Percentiles rank a stretch among this genome's conserved stretches.
Conservation (phyloP, 768 basidiomycete species). For the Trametes punicea region DNA sequence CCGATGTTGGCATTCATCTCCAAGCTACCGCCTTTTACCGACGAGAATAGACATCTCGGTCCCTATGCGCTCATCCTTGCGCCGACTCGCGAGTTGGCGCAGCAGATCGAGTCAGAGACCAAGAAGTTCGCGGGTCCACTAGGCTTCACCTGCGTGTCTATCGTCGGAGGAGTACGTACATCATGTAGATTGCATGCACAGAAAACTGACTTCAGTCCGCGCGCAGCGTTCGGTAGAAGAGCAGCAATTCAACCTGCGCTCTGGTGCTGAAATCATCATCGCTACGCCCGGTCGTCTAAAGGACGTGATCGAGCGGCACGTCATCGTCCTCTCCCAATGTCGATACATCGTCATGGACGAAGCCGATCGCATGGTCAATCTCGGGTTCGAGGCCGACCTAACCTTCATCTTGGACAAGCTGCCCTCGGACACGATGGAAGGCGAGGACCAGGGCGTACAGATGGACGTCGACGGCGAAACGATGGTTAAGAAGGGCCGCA, state of each 20-base stretch:
- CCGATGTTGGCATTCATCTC: constrained; percentile 97
- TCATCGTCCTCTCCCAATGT: constrained; percentile 94
- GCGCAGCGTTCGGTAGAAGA: constrained; percentile 86
- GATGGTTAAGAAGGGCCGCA: constrained; percentile 69
- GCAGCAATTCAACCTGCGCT: constrained; percentile 96
- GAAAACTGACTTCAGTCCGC: constrained; percentile 11
- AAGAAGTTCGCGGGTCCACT: constrained; percentile 88
- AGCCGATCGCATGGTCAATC: constrained; percentile 97
- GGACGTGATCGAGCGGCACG: constrained; percentile 94
- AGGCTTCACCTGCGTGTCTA: constrained; percentile 93
- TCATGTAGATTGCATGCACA: constrained; percentile 5
- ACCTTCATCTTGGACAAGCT: constrained; percentile 93
- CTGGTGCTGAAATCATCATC: constrained; percentile 98
- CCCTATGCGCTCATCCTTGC: constrained; percentile 92
- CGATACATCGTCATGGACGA: constrained; percentile 99
- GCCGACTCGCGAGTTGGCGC: constrained; percentile 97
- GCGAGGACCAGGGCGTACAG: constrained; percentile 70
- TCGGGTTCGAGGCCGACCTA: constrained; percentile 93
- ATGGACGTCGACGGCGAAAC: constrained; percentile 77
- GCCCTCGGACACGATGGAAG: constrained; percentile 83
- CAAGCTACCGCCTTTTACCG: constrained; percentile 77
- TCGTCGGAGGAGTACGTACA: constrained; percentile 87
- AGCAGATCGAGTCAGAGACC: constrained; percentile 93
- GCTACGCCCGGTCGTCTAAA: constrained; percentile 98
- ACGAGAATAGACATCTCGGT: constrained; percentile 91